Evolutionary conservation across 2,329 filamentous ascomycete genomes (phyloP).

Genomic region (Fusarium sp.): DNA sequence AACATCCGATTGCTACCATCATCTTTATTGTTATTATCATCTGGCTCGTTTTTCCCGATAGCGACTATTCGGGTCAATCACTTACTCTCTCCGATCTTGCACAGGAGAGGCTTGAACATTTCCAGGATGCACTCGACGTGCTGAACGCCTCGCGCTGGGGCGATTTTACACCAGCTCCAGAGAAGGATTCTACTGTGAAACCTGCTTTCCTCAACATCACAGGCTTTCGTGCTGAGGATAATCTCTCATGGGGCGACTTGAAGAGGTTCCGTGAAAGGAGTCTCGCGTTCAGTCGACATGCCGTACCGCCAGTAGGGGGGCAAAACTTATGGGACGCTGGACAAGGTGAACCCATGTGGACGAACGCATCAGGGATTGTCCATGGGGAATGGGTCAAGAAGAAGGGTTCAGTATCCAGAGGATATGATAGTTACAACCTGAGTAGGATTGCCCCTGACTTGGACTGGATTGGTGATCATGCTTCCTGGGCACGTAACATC

Average conservation of each 20-base stretch:
- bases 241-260: constrained; percentile 82
- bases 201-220: constrained; percentile 75
- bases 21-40: constrained; percentile 52
- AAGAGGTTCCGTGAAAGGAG: constrained; percentile 73
- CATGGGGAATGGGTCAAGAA: constrained; percentile 79
- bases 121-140: constrained; percentile 62
- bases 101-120: constrained; percentile 60
- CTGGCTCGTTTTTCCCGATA: constrained; percentile 54
- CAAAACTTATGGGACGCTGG: constrained; percentile 55
- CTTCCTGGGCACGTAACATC: constrained; percentile 81
- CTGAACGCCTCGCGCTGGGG: constrained; percentile 69
- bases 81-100: constrained; percentile 51
- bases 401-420: constrained; percentile 59
- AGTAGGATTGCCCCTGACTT: constrained; percentile 72
- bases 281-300: constrained; percentile 68
- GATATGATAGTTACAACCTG: constrained; percentile 68
- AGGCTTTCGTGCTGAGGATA: constrained; percentile 79
- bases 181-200: constrained; percentile 44
- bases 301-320: constrained; percentile 56
- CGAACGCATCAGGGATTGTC: constrained; percentile 81
- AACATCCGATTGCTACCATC: constrained; percentile 52
- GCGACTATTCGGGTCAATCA: constrained; percentile 50
- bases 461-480: constrained; percentile 69
- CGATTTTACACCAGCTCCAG: constrained; percentile 63
- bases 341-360: constrained; percentile 68